Evolutionary conservation across 306 rosid genomes (phyloP).

Genomic region (Pterocarpus macrocarpus): DNA sequence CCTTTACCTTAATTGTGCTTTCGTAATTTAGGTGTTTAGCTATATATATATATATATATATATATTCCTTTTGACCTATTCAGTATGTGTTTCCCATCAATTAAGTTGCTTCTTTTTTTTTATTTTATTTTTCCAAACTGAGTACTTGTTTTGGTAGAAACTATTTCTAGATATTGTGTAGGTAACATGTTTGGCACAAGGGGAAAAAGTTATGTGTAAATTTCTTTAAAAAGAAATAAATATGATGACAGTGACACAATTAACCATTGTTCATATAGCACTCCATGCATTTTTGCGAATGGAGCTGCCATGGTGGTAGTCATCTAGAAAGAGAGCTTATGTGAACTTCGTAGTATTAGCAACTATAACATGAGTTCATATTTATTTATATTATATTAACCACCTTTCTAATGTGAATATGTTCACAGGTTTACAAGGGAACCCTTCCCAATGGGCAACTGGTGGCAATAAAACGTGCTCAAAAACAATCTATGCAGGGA

Average conservation of each 20-base stretch:
- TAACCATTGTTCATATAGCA: neutral
- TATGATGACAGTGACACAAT: conserved; percentile 11
- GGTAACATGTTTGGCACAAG: neutral
- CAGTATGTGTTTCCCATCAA: neutral
- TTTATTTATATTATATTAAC: neutral
- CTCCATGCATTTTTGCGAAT: conserved; percentile 18
- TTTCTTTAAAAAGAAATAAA: neutral
- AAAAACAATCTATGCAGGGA: conserved; percentile 66
- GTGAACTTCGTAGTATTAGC: neutral
- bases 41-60: too few relatives aligned
- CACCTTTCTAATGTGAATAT: neutral
- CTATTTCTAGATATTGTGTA: neutral
- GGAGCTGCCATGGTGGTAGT: neutral
- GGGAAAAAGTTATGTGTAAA: neutral
- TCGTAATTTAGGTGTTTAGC: conserved; percentile 21
- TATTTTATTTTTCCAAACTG: too few relatives aligned
- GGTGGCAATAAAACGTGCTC: conserved; percentile 69
- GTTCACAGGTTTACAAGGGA: conserved; percentile 67
- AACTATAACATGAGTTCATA: neutral
- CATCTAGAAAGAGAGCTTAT: neutral
- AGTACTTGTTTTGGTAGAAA: neutral
- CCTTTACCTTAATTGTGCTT: neutral
- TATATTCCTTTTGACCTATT: neutral
- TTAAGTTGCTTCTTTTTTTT: neutral
- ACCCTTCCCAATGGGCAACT: conserved; percentile 62